Evolutionary conservation across 148 eudicot species (phyloP).

Genomic region (Simmondsia chinensis): DNA sequence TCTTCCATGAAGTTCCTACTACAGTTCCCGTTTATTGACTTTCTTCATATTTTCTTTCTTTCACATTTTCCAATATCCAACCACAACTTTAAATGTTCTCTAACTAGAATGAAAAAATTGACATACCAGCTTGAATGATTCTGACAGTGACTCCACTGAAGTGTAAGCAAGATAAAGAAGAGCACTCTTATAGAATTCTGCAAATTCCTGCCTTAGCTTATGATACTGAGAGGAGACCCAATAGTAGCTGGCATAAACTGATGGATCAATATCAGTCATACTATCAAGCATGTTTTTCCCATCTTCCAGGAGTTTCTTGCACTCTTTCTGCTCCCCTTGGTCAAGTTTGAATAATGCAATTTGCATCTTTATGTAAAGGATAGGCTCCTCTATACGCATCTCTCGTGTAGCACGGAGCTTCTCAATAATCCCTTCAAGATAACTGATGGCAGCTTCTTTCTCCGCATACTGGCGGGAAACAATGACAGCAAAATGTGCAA

Average conservation of each 20-base stretch:
- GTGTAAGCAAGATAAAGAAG: constrained; percentile 94
- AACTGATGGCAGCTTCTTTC: constrained; percentile 78
- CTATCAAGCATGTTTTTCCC: constrained; percentile 79
- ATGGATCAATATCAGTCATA: constrained; percentile 97
- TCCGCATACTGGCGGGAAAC: constrained; percentile 78
- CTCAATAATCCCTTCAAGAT: constrained; percentile 83
- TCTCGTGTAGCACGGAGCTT: constrained; percentile 74
- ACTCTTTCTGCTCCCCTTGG: constrained; percentile 72
- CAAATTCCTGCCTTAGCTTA: constrained; percentile 76
- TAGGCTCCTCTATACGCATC: constrained; percentile 74
- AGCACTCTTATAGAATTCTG: constrained; percentile 89
- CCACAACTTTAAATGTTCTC: no score
- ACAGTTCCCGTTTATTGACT: no score
- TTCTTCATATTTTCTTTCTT: no score
- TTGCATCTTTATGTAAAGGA: constrained; percentile 80
- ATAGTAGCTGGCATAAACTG: constrained; percentile 81
- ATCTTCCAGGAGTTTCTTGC: constrained; percentile 80
- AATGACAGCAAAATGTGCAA: constrained; percentile 92
- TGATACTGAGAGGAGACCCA: constrained; percentile 91
- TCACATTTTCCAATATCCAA: no score
- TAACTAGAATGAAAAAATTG: background rate
- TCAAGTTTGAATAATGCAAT: constrained; percentile 69
- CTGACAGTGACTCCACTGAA: constrained; percentile 87
- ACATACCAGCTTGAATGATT: constrained; percentile 82
- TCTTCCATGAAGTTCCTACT: no score